Conservation (phyloP, 495 filamentous ascomycete genomes). For the Talaromyces wortmannii region DNA sequence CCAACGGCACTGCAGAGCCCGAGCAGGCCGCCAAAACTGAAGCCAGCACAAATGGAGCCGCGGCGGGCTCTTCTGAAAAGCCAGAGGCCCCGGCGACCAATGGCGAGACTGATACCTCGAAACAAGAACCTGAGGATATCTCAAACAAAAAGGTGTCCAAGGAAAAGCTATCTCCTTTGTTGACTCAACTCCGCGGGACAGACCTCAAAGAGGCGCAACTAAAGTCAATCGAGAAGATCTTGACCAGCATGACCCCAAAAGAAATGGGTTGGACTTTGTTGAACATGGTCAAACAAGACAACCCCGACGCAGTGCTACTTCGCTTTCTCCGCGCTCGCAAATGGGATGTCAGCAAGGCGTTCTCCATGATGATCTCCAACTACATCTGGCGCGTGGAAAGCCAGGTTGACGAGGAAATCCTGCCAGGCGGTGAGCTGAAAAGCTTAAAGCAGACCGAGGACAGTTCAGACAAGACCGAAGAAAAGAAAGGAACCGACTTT, state of each 20-base stretch:
- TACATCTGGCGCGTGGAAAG: slow-evolving; percentile 85
- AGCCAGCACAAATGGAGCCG: slow-evolving; percentile 8
- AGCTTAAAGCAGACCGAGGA: slow-evolving; percentile 51
- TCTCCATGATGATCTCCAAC: slow-evolving; percentile 87
- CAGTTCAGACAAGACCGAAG: slow-evolving; percentile 33
- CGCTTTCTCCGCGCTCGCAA: slow-evolving; percentile 89
- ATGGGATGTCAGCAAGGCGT: slow-evolving; percentile 85
- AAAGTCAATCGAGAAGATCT: neutral
- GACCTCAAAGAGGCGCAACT: slow-evolving; percentile 72
- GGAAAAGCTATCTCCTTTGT: slow-evolving; percentile 8
- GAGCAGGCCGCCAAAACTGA: neutral
- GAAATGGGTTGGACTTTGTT: slow-evolving; percentile 71
- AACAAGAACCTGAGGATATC: slow-evolving; percentile 8
- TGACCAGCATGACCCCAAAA: slow-evolving; percentile 47
- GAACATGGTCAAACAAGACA: slow-evolving; percentile 83
- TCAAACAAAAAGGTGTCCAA: slow-evolving; percentile 11
- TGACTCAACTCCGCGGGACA: slow-evolving; percentile 83
- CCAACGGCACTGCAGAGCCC: neutral
- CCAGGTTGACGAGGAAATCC: slow-evolving; percentile 76
- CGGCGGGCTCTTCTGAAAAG: slow-evolving; percentile 16
- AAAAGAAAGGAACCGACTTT: slow-evolving; percentile 70
- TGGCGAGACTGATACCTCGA: neutral
- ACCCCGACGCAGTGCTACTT: slow-evolving; percentile 83
- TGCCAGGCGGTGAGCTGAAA: slow-evolving; percentile 63
- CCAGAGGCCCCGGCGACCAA: slow-evolving; percentile 50